Percentiles rank a stretch among this genome's conserved stretches.
phyloP scores from a whole-genome alignment of 2,329 filamentous ascomycete species.

The Rutstroemia sp. region DNA sequence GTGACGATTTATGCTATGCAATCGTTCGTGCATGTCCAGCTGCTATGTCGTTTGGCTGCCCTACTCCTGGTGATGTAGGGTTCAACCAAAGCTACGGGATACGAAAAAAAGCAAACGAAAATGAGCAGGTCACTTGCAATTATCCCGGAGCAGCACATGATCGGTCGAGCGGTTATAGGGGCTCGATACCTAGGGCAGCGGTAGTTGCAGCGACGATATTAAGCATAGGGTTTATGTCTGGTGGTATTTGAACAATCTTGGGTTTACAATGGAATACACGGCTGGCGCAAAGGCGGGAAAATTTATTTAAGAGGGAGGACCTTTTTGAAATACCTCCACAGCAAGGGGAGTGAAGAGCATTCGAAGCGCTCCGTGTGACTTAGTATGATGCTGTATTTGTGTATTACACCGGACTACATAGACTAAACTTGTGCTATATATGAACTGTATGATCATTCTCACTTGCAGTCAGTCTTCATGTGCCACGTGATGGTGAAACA shows the following conservation, averaged over 20 bases:
- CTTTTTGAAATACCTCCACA: constrained; percentile 4
- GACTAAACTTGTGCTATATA: constrained; percentile 7
- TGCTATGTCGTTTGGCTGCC: constrained; percentile 68
- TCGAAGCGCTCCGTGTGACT: background rate
- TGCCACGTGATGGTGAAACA: background rate
- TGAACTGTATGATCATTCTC: constrained; percentile 1
- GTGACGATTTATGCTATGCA: constrained; percentile 78
- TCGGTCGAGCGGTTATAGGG: constrained; percentile 45
- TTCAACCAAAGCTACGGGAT: constrained; percentile 42
- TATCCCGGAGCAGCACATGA: constrained; percentile 53
- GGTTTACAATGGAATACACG: constrained; percentile 14
- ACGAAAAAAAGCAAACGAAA: constrained; percentile 17
- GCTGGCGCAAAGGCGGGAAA: constrained; percentile 17
- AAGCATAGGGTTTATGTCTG: constrained; percentile 19
- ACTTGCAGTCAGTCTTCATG: background rate
- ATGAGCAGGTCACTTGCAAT: constrained; percentile 44
- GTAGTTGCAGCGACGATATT: constrained; percentile 11
- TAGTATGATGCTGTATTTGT: constrained; percentile 6
- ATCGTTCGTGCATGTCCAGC: constrained; percentile 82
- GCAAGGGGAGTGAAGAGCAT: constrained; percentile 3
- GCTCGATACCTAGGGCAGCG: constrained; percentile 33
- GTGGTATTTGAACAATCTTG: constrained; percentile 5
- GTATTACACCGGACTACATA: constrained; percentile 10
- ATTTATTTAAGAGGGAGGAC: constrained; percentile 7
- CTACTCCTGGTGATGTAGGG: constrained; percentile 36